These are phyloP conservation scores for Paracamarosporium sp. DNA, from an alignment of 2,329 filamentous ascomycete species.

Conservation along the genomic window DNA sequence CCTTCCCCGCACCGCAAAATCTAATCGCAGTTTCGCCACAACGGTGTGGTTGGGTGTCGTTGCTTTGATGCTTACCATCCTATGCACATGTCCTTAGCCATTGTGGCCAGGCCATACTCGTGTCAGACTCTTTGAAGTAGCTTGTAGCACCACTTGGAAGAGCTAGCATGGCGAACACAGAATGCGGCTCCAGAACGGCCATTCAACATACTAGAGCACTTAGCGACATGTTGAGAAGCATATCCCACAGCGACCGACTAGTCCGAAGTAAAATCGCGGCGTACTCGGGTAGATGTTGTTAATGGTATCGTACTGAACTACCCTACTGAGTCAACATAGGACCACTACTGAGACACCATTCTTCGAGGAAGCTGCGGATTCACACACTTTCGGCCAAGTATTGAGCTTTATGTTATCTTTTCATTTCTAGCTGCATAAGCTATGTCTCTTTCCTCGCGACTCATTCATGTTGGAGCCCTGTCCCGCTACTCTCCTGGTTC, in stretches of 20 bases:
- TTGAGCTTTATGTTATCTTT: background rate
- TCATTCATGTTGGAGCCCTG: background rate
- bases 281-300: too few species aligned
- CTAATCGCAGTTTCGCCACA: background rate
- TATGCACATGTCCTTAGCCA: background rate
- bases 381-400: background rate
- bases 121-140: too few species aligned
- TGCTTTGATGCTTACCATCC: background rate
- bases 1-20: background rate
- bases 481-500: background rate
- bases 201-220: too few species aligned
- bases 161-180: too few species aligned
- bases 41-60: background rate
- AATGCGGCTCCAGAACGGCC: too few species aligned
- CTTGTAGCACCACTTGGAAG: too few species aligned
- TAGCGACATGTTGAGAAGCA: background rate
- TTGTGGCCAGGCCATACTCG: too few species aligned
- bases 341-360: too few species aligned
- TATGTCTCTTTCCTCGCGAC: background rate
- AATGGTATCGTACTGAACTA: too few species aligned
- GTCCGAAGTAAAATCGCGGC: too few species aligned
- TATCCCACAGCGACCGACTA: background rate
- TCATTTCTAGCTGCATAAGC: background rate
- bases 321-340: too few species aligned
- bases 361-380: too few species aligned